Evolutionary conservation across 2,329 filamentous ascomycete genomes (phyloP).

Genomic region (Venturia effusa): DNA sequence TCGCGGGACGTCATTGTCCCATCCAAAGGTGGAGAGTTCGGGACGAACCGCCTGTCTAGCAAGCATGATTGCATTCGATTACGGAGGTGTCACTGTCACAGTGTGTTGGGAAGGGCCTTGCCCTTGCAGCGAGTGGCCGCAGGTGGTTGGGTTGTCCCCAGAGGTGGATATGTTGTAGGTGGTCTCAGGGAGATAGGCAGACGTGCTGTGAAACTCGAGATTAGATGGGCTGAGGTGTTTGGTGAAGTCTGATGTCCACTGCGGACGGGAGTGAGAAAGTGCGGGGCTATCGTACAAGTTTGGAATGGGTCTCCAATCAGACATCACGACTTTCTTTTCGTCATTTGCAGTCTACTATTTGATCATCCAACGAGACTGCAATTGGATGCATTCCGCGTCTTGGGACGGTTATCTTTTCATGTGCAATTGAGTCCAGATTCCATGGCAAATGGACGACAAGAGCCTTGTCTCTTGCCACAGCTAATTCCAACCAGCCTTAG

Average conservation of each 20-base stretch:
- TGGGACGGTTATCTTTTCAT: background rate
- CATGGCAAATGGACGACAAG: background rate
- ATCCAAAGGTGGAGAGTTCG: background rate
- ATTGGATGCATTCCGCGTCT: background rate
- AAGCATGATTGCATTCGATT: background rate
- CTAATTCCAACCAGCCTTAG: background rate
- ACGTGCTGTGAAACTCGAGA: background rate
- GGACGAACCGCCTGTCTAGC: background rate
- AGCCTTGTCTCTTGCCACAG: background rate
- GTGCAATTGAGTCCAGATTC: background rate
- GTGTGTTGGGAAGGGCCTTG: no score
- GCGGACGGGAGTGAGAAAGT: background rate
- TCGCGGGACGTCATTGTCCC: background rate
- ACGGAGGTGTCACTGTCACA: background rate
- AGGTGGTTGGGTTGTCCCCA: background rate
- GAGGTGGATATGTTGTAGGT: background rate
- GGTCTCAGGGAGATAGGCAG: background rate
- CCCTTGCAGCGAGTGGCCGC: background rate
- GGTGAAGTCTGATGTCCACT: background rate
- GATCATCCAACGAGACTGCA: background rate
- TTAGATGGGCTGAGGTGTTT: background rate
- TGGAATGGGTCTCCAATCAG: background rate
- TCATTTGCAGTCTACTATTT: background rate
- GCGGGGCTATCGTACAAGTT: background rate
- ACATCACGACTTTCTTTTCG: background rate